phyloP scores from a whole-genome alignment of 345 rosid genomes.

The Balakata baccata region DNA sequence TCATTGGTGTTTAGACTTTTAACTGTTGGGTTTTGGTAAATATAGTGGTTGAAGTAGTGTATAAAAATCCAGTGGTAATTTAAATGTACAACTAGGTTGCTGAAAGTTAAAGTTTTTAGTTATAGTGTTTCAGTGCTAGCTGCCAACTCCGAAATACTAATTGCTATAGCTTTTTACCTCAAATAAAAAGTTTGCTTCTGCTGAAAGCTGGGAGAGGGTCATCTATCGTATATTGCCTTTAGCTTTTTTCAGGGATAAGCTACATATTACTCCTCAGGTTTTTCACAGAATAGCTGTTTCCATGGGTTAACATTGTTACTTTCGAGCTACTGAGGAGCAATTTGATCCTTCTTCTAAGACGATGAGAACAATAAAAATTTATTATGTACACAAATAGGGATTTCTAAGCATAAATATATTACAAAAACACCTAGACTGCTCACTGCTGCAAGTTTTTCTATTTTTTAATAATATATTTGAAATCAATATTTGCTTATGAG shows the following conservation, averaged over 20 bases:
- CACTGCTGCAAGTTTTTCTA: neutral
- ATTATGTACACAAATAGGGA: neutral
- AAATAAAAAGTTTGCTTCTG: neutral
- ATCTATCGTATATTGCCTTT: neutral
- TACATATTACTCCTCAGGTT: neutral
- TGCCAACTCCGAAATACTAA: neutral
- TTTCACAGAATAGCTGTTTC: neutral
- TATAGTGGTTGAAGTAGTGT: neutral
- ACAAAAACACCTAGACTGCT: too few relatives aligned
- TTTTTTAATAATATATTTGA: neutral
- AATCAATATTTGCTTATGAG: neutral
- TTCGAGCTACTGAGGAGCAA: neutral
- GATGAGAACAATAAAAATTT: neutral
- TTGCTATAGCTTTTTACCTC: neutral
- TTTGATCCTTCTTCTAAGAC: neutral
- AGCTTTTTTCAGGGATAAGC: too few relatives aligned
- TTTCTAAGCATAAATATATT: neutral
- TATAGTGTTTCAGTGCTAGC: neutral
- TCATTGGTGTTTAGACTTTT: neutral
- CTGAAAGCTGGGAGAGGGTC: neutral
- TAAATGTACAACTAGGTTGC: neutral
- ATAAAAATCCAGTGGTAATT: neutral
- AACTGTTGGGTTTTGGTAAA: neutral
- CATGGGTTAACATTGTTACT: neutral
- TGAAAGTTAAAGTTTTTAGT: neutral